These are phyloP conservation scores for Breynia disticha DNA, from an alignment of 441 rosid genomes.

Conservation along the genomic window DNA sequence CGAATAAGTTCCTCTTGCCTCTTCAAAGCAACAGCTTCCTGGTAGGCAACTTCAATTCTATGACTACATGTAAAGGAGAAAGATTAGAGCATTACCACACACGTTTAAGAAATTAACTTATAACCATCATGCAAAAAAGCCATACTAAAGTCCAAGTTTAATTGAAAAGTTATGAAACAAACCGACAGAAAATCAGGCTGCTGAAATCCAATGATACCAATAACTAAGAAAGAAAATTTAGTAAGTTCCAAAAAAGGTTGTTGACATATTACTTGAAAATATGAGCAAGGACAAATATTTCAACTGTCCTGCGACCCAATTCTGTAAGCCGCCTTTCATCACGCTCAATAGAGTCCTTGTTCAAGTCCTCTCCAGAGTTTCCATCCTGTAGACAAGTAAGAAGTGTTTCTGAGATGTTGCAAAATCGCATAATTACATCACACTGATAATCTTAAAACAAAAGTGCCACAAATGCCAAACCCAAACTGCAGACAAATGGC, in stretches of 20 bases:
- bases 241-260: background rate
- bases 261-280: conserved; percentile 61
- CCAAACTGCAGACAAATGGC: background rate
- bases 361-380: conserved; percentile 70
- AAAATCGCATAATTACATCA: background rate
- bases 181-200: background rate
- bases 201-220: background rate
- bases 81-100: conserved; percentile 6
- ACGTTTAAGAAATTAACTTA: background rate
- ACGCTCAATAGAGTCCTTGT: conserved; percentile 65
- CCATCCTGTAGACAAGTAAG: conserved; percentile 48
- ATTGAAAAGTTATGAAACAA: background rate
- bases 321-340: conserved; percentile 94
- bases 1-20: conserved; percentile 96
- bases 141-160: background rate
- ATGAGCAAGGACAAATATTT: conserved; percentile 84
- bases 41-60: conserved; percentile 81
- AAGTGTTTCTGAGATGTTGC: too few relatives aligned
- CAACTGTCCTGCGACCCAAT: conserved; percentile 83
- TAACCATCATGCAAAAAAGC: too few relatives aligned
- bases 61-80: conserved; percentile 38
- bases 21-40: conserved; percentile 86
- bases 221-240: background rate
- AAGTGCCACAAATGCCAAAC: background rate
- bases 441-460: background rate